A percentile compares a stretch with the other conserved stretches of the same genome.
phyloP scores from a whole-genome alignment of 1,284 basidiomycete species.

The Fomitopsis schrenkii region DNA sequence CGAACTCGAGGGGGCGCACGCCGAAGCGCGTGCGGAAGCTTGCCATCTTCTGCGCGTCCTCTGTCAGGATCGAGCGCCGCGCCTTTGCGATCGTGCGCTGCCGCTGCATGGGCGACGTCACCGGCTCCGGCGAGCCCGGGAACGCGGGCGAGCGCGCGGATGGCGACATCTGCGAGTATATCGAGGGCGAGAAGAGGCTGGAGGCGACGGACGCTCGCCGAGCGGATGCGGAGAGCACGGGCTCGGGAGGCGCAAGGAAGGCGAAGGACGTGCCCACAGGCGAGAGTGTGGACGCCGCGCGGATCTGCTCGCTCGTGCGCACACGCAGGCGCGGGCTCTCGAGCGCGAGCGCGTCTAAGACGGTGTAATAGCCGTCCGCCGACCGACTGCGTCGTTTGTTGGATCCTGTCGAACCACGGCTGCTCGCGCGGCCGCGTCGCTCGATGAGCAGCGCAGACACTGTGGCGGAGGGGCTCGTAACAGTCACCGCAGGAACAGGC shows the following conservation, averaged over 20 bases:
- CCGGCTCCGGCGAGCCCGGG: background rate
- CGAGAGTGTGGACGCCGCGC: background rate
- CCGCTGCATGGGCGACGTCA: slow-evolving; percentile 9
- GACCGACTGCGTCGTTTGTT: slow-evolving; percentile 22
- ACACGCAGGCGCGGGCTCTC: background rate
- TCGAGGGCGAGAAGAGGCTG: background rate
- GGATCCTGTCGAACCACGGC: slow-evolving; percentile 2
- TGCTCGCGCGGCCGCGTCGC: background rate
- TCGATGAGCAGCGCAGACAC: background rate
- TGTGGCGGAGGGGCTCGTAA: slow-evolving; percentile 2
- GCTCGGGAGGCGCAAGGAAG: background rate
- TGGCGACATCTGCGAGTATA: slow-evolving; percentile 2
- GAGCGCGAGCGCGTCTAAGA: slow-evolving; percentile 6
- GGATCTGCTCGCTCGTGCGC: background rate
- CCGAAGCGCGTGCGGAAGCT: slow-evolving; percentile 18
- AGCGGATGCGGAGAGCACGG: background rate
- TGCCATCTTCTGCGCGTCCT: slow-evolving; percentile 13
- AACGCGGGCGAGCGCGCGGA: background rate
- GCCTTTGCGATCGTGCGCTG: slow-evolving; percentile 15
- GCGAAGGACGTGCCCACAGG: background rate
- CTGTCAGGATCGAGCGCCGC: slow-evolving; percentile 8
- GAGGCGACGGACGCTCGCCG: background rate
- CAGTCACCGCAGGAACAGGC: background rate
- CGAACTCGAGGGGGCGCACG: slow-evolving; percentile 12
- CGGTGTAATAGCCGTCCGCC: slow-evolving; percentile 15